Percentiles rank a stretch among this genome's conserved stretches.
Evolutionary conservation across 257 asterid species (phyloP).

Genomic region (Solanum ossicruentum): DNA sequence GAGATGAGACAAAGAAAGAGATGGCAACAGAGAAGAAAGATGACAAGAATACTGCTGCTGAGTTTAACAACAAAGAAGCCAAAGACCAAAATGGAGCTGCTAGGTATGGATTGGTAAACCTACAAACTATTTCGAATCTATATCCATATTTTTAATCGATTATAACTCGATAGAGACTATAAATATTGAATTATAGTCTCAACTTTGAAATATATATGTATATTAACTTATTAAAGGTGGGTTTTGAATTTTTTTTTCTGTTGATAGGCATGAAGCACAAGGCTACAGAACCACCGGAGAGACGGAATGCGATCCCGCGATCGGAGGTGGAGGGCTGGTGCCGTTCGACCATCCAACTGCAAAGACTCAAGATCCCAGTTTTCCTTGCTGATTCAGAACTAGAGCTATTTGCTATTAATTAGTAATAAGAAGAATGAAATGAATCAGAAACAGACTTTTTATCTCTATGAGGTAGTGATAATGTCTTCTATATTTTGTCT

Average conservation of each 20-base stretch:
- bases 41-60: conserved; percentile 3
- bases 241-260: neutral
- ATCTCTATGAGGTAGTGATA: too few relatives aligned
- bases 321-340: neutral
- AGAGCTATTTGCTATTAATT: neutral
- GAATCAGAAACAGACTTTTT: too few relatives aligned
- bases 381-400: neutral
- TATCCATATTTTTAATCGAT: too few relatives aligned
- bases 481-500: too few relatives aligned
- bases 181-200: neutral
- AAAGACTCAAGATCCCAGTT: neutral
- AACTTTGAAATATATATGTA: neutral
- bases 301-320: neutral
- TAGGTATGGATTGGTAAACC: neutral
- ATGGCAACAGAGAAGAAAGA: conserved; percentile 21
- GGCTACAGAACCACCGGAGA: neutral
- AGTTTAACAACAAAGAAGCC: conserved; percentile 3
- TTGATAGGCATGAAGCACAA: neutral
- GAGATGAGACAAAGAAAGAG: conserved; percentile 15
- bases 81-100: conserved; percentile 8
- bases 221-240: neutral
- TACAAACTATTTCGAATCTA: too few relatives aligned
- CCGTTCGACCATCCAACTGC: neutral
- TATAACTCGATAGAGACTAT: neutral
- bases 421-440: neutral